Conservation (phyloP, 192 early-diverging fungal species). For the Piromyces finnis region DNA sequence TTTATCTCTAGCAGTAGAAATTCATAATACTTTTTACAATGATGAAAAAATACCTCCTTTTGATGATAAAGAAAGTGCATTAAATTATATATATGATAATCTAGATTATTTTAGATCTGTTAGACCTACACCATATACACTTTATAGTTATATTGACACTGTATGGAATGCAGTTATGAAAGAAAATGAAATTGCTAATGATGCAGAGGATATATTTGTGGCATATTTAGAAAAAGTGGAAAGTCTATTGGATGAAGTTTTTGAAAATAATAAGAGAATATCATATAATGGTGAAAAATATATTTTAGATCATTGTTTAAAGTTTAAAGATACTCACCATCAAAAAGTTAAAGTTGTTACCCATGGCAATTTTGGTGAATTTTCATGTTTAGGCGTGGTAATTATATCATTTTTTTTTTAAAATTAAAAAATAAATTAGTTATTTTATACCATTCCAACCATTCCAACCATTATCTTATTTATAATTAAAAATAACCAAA, state of each 20-base stretch:
- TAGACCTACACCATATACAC: not conserved
- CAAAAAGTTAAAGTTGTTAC: slow-evolving; percentile 50
- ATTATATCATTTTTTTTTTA: slow-evolving; percentile 3
- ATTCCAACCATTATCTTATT: too few species aligned
- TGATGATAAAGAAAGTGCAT: not conserved
- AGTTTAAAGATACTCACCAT: slow-evolving; percentile 5
- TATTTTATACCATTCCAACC: too few species aligned
- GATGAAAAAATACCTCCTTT: not conserved
- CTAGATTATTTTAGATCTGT: not conserved
- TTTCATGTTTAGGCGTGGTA: slow-evolving; percentile 50
- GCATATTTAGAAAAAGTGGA: slow-evolving; percentile 60
- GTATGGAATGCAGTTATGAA: not conserved
- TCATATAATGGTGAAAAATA: slow-evolving; percentile 61
- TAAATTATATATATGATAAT: not conserved
- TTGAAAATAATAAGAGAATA: slow-evolving; percentile 75
- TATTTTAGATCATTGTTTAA: slow-evolving; percentile 25
- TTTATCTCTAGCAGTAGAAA: not conserved
- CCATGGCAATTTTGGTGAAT: slow-evolving; percentile 84
- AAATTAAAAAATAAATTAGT: too few species aligned
- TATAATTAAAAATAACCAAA: too few species aligned
- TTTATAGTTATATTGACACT: not conserved
- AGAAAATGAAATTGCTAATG: not conserved
- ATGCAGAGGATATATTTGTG: slow-evolving; percentile 19
- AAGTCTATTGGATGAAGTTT: slow-evolving; percentile 65
- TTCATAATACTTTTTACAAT: not conserved